These are phyloP conservation scores for Peronospora belbahrii DNA, from an alignment of 352 stramenopile genomes.

Conservation along the genomic window DNA sequence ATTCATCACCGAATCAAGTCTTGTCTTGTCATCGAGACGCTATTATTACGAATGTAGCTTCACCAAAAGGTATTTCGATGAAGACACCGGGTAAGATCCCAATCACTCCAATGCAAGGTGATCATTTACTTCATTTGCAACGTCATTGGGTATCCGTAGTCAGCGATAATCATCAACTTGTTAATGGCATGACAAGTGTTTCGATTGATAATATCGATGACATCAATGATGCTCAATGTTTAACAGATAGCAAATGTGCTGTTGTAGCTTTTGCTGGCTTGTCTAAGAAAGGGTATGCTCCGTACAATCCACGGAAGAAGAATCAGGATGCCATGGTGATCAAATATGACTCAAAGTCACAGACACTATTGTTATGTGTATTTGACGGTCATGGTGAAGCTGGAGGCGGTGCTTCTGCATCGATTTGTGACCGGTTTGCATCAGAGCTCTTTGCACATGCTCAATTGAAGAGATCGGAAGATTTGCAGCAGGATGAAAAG, in stretches of 20 bases:
- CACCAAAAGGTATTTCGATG: slow-evolving; percentile 69
- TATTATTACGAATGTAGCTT: slow-evolving; percentile 61
- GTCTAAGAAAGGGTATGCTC: slow-evolving; percentile 79
- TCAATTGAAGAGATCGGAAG: slow-evolving; percentile 51
- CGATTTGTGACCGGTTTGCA: slow-evolving; percentile 86
- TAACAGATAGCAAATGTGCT: slow-evolving; percentile 50
- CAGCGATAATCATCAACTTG: slow-evolving; percentile 77
- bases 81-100: slow-evolving; percentile 53
- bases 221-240: slow-evolving; percentile 23
- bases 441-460: slow-evolving; percentile 88
- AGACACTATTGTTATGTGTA: slow-evolving; percentile 91
- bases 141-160: slow-evolving; percentile 62
- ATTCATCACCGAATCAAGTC: too few species aligned
- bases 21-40: slow-evolving; percentile 51
- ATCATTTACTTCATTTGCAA: slow-evolving; percentile 57
- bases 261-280: slow-evolving; percentile 65
- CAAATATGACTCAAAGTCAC: slow-evolving; percentile 86
- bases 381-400: slow-evolving; percentile 96
- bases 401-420: slow-evolving; percentile 87
- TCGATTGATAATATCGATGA: slow-evolving; percentile 47
- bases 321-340: slow-evolving; percentile 97
- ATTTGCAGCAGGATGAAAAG: slow-evolving; percentile 50
- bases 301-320: slow-evolving; percentile 96
- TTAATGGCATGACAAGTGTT: slow-evolving; percentile 65
- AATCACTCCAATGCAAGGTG: slow-evolving; percentile 26